A percentile compares a stretch with the other conserved stretches of the same genome.
Evolutionary conservation across 176 grass and related monocot genomes (phyloP).

Genomic region (Zea mays): Zm-B73-REFERENCE-NAM-5.0 NC_050099.1:121452501-121453000

Average conservation of each 20-base stretch:
- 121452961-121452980: too few species aligned
- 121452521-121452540: neutral
- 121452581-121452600: neutral
- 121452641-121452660: slow-evolving; percentile 83
- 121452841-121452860: too few species aligned
- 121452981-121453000: too few species aligned
- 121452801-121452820: too few species aligned
- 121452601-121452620: neutral
- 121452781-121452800: too few species aligned
- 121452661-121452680: slow-evolving; percentile 61
- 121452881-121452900: too few species aligned
- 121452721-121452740: slow-evolving; percentile 7
- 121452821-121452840: too few species aligned
- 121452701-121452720: neutral
- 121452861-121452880: too few species aligned
- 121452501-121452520: neutral
- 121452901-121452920: too few species aligned
- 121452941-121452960: too few species aligned
- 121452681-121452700: slow-evolving; percentile 2
- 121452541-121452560: neutral
- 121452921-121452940: too few species aligned
- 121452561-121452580: slow-evolving; percentile 1
- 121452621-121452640: slow-evolving; percentile 92
- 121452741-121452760: slow-evolving; percentile 24
- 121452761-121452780: neutral